These are phyloP conservation scores for Polysphondylium violaceum DNA, from an alignment of 78 protist species.

Conservation along the genomic window DNA sequence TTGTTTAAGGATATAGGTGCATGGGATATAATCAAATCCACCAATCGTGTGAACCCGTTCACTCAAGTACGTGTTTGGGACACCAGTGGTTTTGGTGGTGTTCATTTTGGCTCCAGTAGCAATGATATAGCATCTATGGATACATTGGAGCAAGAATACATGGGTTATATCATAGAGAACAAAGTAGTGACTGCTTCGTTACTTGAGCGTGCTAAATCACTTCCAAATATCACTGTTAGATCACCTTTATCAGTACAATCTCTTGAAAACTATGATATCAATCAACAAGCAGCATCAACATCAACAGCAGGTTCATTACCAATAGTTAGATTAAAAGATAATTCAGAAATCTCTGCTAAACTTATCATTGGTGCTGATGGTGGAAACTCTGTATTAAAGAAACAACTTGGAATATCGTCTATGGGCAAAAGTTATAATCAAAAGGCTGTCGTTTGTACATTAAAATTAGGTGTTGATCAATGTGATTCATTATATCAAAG, in stretches of 20 bases:
- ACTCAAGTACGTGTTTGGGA: conserved; percentile 64
- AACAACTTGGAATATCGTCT: conserved; percentile 14
- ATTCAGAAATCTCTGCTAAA: conserved; percentile 3
- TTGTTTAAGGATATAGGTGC: conserved; percentile 47
- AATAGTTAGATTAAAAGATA: not conserved
- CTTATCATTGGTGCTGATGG: conserved; percentile 66
- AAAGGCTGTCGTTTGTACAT: conserved; percentile 78
- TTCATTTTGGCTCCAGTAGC: conserved; percentile 3
- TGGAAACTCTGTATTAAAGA: conserved; percentile 68
- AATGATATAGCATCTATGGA: not conserved
- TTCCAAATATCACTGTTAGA: not conserved
- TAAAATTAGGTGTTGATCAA: conserved; percentile 18
- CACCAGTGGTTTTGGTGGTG: conserved; percentile 59
- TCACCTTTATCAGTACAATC: conserved; percentile 20
- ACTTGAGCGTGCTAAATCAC: conserved; percentile 7
- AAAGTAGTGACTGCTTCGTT: conserved; percentile 40
- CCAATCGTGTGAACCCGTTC: conserved; percentile 43
- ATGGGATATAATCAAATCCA: conserved; percentile 34
- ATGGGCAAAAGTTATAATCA: conserved; percentile 72
- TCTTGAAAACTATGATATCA: not conserved
- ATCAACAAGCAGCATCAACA: not conserved
- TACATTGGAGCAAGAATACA: too few species aligned
- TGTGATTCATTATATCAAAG: conserved; percentile 70
- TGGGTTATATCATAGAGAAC: conserved; percentile 70
- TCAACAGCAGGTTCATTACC: conserved; percentile 1